phyloP scores from a whole-genome alignment of 129 eudicot species.

The Lonicera japonica region DNA sequence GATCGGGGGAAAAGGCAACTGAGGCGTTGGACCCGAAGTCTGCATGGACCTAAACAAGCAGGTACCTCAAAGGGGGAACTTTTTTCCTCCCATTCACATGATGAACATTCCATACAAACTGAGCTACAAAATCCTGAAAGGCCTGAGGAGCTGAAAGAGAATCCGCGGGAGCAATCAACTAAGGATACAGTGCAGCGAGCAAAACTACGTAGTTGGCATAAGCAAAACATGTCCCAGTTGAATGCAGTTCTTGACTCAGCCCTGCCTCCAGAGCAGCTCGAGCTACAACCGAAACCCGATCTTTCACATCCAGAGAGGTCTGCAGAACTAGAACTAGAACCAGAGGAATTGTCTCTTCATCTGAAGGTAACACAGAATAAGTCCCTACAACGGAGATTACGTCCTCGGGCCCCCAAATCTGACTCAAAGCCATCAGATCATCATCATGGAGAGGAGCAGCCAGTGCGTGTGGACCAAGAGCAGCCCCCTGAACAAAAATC shows the following conservation, averaged over 20 bases:
- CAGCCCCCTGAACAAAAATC: no score
- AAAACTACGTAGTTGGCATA: conserved; percentile 19
- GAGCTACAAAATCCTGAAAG: neutral
- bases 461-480: no score
- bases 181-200: neutral
- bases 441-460: neutral
- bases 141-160: neutral
- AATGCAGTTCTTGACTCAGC: neutral
- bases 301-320: conserved; percentile 2
- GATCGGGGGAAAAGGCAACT: conserved; percentile 1
- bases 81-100: neutral
- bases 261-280: neutral
- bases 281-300: neutral
- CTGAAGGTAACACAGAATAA: neutral
- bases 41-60: neutral
- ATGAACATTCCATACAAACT: neutral
- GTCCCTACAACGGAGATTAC: neutral
- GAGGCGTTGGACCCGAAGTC: conserved; percentile 8
- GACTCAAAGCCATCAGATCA: neutral
- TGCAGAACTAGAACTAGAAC: neutral
- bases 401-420: neutral
- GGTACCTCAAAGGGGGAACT: neutral
- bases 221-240: neutral
- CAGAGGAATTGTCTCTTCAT: neutral
- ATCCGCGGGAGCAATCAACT: conserved; percentile 5